A percentile compares a stretch with the other conserved stretches of the same genome.
These are phyloP conservation scores for Tolypocladium pustulatum DNA, from an alignment of 2,329 filamentous ascomycete species.

Conservation along the genomic window DNA sequence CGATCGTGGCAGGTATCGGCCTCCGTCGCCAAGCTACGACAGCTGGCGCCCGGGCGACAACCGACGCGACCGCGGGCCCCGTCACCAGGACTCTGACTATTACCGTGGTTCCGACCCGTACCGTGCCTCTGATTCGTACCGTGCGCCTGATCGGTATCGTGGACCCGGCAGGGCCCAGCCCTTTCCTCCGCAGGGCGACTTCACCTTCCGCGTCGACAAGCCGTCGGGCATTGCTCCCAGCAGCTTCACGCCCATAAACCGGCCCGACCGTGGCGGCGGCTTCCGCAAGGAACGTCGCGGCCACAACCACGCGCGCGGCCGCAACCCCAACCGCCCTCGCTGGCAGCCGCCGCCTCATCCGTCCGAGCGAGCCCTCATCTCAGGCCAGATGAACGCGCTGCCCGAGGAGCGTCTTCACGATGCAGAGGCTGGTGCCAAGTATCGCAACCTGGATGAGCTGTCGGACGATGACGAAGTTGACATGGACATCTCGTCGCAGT, in stretches of 20 bases:
- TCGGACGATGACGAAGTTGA: conserved; percentile 54
- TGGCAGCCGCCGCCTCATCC: conserved; percentile 29
- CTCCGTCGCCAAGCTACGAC: conserved; percentile 8
- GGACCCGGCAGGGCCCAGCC: conserved; percentile 2
- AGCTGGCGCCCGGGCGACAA: conserved; percentile 18
- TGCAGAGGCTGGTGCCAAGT: conserved; percentile 36
- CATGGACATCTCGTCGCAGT: conserved; percentile 47
- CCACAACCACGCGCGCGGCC: conserved; percentile 6
- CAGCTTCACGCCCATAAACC: conserved; percentile 15
- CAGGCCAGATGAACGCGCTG: conserved; percentile 27
- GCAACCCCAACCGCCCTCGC: conserved; percentile 15
- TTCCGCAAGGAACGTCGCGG: conserved; percentile 15
- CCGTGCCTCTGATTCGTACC: not conserved
- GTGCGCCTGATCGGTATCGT: conserved; percentile 9
- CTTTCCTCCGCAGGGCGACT: conserved; percentile 34
- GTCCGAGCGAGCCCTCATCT: conserved; percentile 39
- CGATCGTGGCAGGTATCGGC: conserved; percentile 3
- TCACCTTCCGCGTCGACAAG: conserved; percentile 44
- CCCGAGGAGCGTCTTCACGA: conserved; percentile 37
- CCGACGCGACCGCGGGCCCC: conserved; percentile 10
- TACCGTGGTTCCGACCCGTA: not conserved
- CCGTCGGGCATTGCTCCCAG: conserved; percentile 34
- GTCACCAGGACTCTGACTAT: conserved; percentile 12
- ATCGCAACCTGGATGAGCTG: conserved; percentile 43
- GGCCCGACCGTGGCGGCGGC: conserved; percentile 8